A percentile compares a stretch with the other conserved stretches of the same genome.
Conservation (phyloP, 305 asterid species). For the Fraxinus paxiana region DNA sequence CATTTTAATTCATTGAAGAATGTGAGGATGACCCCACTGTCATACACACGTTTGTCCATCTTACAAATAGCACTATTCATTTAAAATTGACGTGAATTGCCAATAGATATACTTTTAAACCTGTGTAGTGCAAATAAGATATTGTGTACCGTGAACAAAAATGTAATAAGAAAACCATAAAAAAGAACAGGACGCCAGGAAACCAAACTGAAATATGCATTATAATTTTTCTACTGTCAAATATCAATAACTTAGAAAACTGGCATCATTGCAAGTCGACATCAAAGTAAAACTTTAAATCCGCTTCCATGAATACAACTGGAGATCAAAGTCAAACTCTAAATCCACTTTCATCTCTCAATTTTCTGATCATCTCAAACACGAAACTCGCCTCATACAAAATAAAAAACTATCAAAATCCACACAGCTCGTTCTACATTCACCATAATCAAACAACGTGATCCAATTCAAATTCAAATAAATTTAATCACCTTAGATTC, state of each 20-base stretch:
- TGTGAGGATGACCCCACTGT: background rate
- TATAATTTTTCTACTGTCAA: background rate
- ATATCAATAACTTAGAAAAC: background rate
- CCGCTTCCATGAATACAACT: slow-evolving; percentile 20
- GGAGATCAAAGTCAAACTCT: slow-evolving; percentile 19
- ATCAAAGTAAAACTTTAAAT: slow-evolving; percentile 24
- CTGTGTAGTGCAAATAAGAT: background rate
- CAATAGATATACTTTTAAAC: background rate
- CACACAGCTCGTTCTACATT: slow-evolving; percentile 23
- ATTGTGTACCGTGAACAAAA: background rate
- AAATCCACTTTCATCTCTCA: slow-evolving; percentile 26
- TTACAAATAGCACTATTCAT: background rate
- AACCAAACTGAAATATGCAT: background rate
- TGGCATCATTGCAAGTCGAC: slow-evolving; percentile 7
- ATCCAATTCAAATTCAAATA: slow-evolving; percentile 25
- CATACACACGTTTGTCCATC: background rate
- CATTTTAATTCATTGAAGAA: background rate
- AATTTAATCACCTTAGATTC: slow-evolving; percentile 48
- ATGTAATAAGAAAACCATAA: background rate
- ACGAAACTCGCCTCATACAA: background rate
- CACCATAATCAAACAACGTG: slow-evolving; percentile 19
- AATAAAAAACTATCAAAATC: background rate
- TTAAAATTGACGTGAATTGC: background rate
- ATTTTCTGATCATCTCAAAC: slow-evolving; percentile 19
- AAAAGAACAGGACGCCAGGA: background rate